A percentile compares a stretch with the other conserved stretches of the same genome.
Evolutionary conservation across 176 grass and related monocot species (phyloP).

Genomic region (Alloteropsis semialata): DNA sequence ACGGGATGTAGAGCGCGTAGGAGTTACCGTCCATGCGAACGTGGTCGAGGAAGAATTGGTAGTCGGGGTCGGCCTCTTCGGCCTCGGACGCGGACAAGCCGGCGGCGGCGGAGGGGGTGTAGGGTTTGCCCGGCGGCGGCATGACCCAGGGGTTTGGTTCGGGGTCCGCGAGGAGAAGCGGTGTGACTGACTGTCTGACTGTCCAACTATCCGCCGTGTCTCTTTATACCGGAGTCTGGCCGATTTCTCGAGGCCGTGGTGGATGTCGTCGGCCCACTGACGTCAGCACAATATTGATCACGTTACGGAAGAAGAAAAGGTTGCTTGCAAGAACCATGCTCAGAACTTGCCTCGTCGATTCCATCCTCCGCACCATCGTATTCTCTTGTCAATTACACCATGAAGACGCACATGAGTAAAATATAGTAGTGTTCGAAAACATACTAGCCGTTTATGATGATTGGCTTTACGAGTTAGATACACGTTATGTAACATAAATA

Average conservation of each 20-base stretch:
- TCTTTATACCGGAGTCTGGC: no score
- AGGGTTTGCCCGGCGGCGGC: not conserved
- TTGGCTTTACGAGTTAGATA: no score
- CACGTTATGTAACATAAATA: no score
- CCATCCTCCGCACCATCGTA: no score
- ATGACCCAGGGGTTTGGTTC: not conserved
- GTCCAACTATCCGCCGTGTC: no score
- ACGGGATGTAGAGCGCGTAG: slow-evolving; percentile 18
- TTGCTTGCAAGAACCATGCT: not conserved
- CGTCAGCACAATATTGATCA: not conserved
- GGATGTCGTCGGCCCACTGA: not conserved
- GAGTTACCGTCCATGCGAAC: slow-evolving; percentile 7
- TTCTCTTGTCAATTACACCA: no score
- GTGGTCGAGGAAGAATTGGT: slow-evolving; percentile 36
- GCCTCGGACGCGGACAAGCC: not conserved
- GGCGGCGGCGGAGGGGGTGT: not conserved
- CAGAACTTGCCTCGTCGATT: no score
- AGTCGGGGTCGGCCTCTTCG: slow-evolving; percentile 20
- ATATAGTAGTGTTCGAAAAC: no score
- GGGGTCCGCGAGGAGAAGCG: not conserved
- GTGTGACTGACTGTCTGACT: not conserved
- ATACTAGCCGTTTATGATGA: no score
- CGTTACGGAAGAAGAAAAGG: not conserved
- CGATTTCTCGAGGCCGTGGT: not conserved
- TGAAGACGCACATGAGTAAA: no score